These are phyloP conservation scores for Rickenella mellea DNA, from an alignment of 768 basidiomycete genomes.

Conservation along the genomic window DNA sequence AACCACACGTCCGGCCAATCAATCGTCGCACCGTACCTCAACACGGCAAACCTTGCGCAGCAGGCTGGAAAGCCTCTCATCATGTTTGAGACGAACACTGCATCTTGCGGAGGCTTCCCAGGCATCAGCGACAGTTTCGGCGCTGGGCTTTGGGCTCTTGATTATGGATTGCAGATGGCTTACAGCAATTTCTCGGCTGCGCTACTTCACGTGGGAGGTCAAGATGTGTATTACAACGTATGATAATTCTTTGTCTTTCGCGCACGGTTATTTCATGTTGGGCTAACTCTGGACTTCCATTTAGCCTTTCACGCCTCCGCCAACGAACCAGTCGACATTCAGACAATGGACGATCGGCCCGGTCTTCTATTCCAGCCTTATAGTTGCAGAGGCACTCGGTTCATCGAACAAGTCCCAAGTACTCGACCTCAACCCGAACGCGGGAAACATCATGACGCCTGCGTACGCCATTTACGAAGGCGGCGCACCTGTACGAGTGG, in stretches of 20 bases:
- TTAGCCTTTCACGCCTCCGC: slow-evolving; percentile 45
- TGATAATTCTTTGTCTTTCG: slow-evolving; percentile 11
- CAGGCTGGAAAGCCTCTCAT: slow-evolving; percentile 28
- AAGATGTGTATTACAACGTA: slow-evolving; percentile 44
- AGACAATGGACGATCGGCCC: slow-evolving; percentile 38
- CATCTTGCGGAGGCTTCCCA: slow-evolving; percentile 45
- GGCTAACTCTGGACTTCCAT: not conserved
- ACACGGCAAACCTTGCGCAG: slow-evolving; percentile 22
- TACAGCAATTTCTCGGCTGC: slow-evolving; percentile 35
- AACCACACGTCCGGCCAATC: slow-evolving; percentile 29
- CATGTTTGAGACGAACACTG: slow-evolving; percentile 48
- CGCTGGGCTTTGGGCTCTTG: slow-evolving; percentile 40
- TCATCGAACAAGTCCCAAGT: slow-evolving; percentile 30
- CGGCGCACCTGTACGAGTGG: slow-evolving; percentile 29
- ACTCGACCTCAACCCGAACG: slow-evolving; percentile 27
- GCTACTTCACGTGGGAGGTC: slow-evolving; percentile 38
- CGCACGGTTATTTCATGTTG: not conserved
- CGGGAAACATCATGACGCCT: slow-evolving; percentile 28
- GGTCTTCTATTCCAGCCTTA: slow-evolving; percentile 37
- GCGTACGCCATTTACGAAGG: slow-evolving; percentile 41
- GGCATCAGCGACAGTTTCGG: slow-evolving; percentile 42
- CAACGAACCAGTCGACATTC: slow-evolving; percentile 26
- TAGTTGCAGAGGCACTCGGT: slow-evolving; percentile 37
- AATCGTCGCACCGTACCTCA: slow-evolving; percentile 27
- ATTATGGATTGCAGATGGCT: slow-evolving; percentile 41